Conservation (phyloP, 441 rosid genomes). For the Adansonia rubrostipa region DNA sequence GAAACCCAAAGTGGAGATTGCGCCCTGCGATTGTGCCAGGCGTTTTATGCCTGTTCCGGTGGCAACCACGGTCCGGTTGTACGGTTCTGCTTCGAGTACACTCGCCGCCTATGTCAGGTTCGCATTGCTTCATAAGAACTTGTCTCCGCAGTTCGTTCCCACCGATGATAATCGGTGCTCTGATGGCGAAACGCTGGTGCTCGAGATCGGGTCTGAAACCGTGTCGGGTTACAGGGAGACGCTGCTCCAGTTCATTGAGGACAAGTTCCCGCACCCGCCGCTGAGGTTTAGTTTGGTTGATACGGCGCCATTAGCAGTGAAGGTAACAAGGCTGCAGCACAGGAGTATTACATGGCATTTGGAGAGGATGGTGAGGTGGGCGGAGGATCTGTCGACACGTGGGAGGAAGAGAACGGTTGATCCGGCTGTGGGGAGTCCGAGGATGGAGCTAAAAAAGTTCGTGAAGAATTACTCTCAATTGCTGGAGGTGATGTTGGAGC, state of each 20-base stretch:
- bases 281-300: conserved; percentile 40
- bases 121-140: conserved; percentile 60
- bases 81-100: conserved; percentile 41
- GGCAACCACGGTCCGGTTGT: conserved; percentile 33
- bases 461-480: conserved; percentile 52
- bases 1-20: conserved; percentile 48
- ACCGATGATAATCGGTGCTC: conserved; percentile 29
- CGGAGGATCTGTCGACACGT: conserved; percentile 62
- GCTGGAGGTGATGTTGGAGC: conserved; percentile 73
- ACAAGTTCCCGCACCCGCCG: conserved; percentile 54
- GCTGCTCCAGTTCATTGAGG: conserved; percentile 57
- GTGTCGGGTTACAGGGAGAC: conserved; percentile 50
- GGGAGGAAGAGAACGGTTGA: conserved; percentile 52
- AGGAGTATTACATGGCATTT: conserved; percentile 66
- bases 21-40: conserved; percentile 39
- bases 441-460: conserved; percentile 71
- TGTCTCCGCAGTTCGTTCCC: conserved; percentile 46
- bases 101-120: conserved; percentile 51
- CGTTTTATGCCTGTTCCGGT: neutral
- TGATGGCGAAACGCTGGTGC: conserved; percentile 28
- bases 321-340: conserved; percentile 56
- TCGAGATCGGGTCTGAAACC: conserved; percentile 54
- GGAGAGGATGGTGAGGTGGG: conserved; percentile 69
- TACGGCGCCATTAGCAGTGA: conserved; percentile 50
- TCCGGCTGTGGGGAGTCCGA: conserved; percentile 64